A percentile compares a stretch with the other conserved stretches of the same genome.
These are phyloP conservation scores for Calonectria leucothoes DNA, from an alignment of 2,329 filamentous ascomycete genomes.

Conservation along the genomic window DNA sequence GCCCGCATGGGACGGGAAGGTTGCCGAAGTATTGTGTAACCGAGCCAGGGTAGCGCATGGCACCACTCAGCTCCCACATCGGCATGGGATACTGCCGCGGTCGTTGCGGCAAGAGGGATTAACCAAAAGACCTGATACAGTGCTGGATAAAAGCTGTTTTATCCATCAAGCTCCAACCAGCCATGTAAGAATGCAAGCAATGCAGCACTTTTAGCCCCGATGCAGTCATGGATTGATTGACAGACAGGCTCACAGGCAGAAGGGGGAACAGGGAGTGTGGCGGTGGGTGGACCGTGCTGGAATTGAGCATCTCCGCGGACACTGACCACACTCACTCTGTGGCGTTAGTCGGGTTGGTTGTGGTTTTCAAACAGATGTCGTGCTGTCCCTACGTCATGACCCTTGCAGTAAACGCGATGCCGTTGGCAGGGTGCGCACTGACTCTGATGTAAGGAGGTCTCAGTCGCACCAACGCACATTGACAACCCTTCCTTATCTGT, in stretches of 20 bases:
- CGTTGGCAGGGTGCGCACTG: not conserved
- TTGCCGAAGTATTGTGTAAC: slow-evolving; percentile 2
- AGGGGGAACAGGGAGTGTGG: not conserved
- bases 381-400: slow-evolving; percentile 23
- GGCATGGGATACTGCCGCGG: not conserved
- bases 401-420: slow-evolving; percentile 17
- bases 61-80: not conserved
- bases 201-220: not conserved
- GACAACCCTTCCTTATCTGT: not conserved
- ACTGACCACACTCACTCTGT: not conserved
- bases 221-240: slow-evolving; percentile 11
- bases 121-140: not conserved
- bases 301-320: slow-evolving; percentile 28
- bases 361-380: slow-evolving; percentile 10
- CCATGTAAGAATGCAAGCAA: not conserved
- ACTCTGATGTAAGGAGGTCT: not conserved
- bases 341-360: slow-evolving; percentile 15
- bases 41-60: not conserved
- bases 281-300: slow-evolving; percentile 16
- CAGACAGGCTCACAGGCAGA: not conserved
- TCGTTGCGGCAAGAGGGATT: not conserved
- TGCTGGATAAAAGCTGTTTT: not conserved
- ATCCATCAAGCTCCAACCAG: not conserved
- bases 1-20: slow-evolving; percentile 1
- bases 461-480: not conserved